A percentile compares a stretch with the other conserved stretches of the same genome.
Conservation (phyloP, 2,329 filamentous ascomycete species). For the Fusarium staphyleae region DNA sequence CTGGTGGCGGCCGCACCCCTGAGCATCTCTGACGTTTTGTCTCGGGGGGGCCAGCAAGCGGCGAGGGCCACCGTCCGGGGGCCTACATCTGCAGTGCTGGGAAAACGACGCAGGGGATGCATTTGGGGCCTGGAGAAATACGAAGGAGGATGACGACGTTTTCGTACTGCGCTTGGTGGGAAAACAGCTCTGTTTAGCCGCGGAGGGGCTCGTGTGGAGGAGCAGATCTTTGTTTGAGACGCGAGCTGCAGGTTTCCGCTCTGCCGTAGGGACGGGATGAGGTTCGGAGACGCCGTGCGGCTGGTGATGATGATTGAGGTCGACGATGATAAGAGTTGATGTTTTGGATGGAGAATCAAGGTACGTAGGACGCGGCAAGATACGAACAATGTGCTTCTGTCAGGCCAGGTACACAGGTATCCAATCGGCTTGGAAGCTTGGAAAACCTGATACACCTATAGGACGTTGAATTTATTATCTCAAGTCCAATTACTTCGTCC, state of each 20-base stretch:
- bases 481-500: no score
- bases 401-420: no score
- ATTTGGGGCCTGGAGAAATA: constrained; percentile 35
- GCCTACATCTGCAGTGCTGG: constrained; percentile 16
- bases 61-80: constrained; percentile 16
- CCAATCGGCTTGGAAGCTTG: no score
- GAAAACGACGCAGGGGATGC: constrained; percentile 25
- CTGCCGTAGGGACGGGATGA: constrained; percentile 19
- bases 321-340: constrained; percentile 18
- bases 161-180: neutral
- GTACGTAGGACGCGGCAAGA: no score
- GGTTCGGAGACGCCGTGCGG: constrained; percentile 36
- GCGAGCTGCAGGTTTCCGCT: constrained; percentile 22
- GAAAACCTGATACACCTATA: no score
- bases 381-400: no score
- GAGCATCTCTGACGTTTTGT: constrained; percentile 7
- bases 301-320: constrained; percentile 22
- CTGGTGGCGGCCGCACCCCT: constrained; percentile 9
- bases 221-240: constrained; percentile 27
- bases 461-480: no score
- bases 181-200: neutral
- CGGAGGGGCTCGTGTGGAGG: constrained; percentile 26
- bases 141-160: constrained; percentile 33
- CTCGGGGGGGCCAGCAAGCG: neutral
- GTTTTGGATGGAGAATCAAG: no score